Conservation (phyloP, 2,329 filamentous ascomycete species). For the Acarospora socialis region DNA sequence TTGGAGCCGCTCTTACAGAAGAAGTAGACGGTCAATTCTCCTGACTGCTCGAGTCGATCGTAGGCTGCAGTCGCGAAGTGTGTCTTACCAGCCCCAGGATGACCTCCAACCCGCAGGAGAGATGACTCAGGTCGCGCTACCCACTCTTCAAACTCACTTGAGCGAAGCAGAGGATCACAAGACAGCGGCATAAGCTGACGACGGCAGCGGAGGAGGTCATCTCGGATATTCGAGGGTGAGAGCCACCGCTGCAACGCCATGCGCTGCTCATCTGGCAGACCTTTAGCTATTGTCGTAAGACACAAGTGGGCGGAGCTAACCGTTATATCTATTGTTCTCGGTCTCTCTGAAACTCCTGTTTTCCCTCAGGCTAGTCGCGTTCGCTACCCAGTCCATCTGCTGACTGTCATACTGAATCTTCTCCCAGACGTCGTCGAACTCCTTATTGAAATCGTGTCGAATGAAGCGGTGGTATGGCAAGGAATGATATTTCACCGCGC, state of each 20-base stretch:
- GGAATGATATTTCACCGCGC: conserved; percentile 3
- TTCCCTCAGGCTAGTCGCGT: conserved; percentile 3
- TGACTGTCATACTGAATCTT: conserved; percentile 5
- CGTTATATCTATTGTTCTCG: too few species aligned
- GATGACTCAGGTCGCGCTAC: neutral
- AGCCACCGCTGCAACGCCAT: too few species aligned
- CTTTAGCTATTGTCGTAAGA: too few species aligned
- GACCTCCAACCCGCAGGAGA: conserved; percentile 2
- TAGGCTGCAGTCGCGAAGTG: neutral
- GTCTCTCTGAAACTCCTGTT: too few species aligned
- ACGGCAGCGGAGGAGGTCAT: conserved; percentile 3
- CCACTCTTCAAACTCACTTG: neutral
- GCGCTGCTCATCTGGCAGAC: too few species aligned
- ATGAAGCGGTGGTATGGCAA: conserved; percentile 3
- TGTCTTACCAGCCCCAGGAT: conserved; percentile 3
- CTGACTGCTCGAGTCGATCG: neutral
- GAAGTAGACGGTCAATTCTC: conserved; percentile 2
- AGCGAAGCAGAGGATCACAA: conserved; percentile 1
- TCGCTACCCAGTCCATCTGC: conserved; percentile 4
- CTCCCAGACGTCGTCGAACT: conserved; percentile 6
- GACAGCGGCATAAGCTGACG: conserved; percentile 5
- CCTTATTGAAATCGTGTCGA: conserved; percentile 1
- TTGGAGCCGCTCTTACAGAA: conserved; percentile 2
- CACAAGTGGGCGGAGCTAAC: too few species aligned
- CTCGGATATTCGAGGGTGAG: conserved; percentile 1